Percentiles rank a stretch among this genome's conserved stretches.
Conservation (phyloP, 129 eudicot species). For the Centella asiatica region DNA sequence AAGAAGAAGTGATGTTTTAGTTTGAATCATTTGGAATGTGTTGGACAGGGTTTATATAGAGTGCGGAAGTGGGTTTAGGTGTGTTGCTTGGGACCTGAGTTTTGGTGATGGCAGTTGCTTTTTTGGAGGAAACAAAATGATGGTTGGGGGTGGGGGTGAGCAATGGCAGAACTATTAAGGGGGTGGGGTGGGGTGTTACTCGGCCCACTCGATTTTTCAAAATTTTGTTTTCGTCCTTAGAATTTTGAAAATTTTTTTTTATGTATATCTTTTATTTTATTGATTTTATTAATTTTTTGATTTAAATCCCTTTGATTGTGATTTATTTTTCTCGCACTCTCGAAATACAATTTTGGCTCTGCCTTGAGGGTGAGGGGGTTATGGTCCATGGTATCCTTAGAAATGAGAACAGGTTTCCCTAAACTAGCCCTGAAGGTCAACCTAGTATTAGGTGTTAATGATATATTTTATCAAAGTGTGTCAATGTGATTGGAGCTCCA, state of each 20-base stretch:
- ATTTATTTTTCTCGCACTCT: too few relatives aligned
- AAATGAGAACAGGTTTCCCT: constrained; percentile 17
- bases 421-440: constrained; percentile 1
- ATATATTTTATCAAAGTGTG: not conserved
- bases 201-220: too few relatives aligned
- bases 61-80: constrained; percentile 28
- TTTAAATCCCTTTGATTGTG: too few relatives aligned
- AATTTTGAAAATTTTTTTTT: too few relatives aligned
- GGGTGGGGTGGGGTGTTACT: too few relatives aligned
- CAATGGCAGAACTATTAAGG: too few relatives aligned
- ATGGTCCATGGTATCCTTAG: constrained; percentile 16
- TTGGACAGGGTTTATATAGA: constrained; percentile 26
- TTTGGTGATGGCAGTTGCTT: constrained; percentile 24
- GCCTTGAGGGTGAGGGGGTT: too few relatives aligned
- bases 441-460: not conserved
- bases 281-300: too few relatives aligned
- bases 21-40: constrained; percentile 2
- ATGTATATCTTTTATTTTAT: too few relatives aligned
- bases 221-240: too few relatives aligned
- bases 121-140: constrained; percentile 46
- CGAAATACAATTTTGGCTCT: too few relatives aligned
- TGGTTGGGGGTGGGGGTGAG: too few relatives aligned
- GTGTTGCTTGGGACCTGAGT: constrained; percentile 34
- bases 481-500: not conserved
- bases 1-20: constrained; percentile 2